Conservation (phyloP, 176 grass and related monocot species). For the Rhynchospora breviuscula region DNA sequence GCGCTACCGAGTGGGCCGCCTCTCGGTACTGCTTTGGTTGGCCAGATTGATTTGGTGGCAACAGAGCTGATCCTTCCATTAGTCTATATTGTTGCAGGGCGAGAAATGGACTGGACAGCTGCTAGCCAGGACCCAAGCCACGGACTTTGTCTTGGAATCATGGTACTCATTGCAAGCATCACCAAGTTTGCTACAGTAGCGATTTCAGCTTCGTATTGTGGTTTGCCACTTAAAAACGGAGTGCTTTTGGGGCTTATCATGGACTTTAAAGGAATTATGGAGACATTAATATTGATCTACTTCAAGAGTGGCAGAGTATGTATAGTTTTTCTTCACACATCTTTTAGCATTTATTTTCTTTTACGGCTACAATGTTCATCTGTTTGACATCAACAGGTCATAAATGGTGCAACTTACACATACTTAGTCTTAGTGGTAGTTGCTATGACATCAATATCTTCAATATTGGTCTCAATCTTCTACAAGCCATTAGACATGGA, state of each 20-base stretch:
- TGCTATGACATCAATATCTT: background rate
- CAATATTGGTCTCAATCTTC: conserved; percentile 12
- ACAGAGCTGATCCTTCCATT: conserved; percentile 21
- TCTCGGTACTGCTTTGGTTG: conserved; percentile 8
- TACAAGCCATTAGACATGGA: conserved; percentile 24
- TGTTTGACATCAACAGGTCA: background rate
- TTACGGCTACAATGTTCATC: background rate
- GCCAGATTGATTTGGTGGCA: conserved; percentile 9
- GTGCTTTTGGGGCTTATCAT: conserved; percentile 28
- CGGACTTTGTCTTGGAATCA: background rate
- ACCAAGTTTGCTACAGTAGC: background rate
- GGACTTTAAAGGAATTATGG: conserved; percentile 29
- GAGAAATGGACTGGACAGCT: background rate
- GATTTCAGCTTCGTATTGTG: background rate
- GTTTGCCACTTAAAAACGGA: background rate
- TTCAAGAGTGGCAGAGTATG: background rate
- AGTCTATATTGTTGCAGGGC: conserved; percentile 1
- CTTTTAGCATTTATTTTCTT: background rate
- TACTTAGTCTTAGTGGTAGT: background rate
- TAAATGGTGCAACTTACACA: background rate
- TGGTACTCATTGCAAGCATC: background rate
- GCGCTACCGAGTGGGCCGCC: conserved; percentile 26
- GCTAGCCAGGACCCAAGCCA: background rate
- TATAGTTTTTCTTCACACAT: background rate
- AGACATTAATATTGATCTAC: background rate